Conservation (phyloP, 2,329 filamentous ascomycete species). For the Diaporthe ilicicola region DNA sequence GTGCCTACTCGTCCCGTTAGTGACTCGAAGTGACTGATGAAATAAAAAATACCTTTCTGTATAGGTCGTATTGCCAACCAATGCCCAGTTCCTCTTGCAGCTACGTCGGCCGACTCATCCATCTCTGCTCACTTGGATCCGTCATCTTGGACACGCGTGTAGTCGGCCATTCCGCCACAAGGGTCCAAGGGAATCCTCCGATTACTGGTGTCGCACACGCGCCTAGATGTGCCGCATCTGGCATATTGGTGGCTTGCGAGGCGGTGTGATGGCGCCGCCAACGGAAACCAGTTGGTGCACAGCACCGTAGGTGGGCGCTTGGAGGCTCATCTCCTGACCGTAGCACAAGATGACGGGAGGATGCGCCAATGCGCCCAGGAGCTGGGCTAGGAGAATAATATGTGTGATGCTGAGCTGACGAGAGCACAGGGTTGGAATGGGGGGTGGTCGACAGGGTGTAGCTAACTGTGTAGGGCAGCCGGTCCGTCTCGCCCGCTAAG, state of each 20-base stretch:
- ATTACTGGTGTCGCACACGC: conserved; percentile 4
- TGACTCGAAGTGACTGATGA: neutral
- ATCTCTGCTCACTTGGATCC: neutral
- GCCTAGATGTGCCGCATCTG: neutral
- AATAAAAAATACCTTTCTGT: too few relatives aligned
- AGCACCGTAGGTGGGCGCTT: conserved; percentile 9
- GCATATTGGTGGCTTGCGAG: neutral
- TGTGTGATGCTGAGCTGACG: neutral
- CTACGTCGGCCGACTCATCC: neutral
- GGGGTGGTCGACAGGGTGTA: neutral
- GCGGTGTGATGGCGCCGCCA: conserved; percentile 8
- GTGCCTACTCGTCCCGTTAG: neutral
- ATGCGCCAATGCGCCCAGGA: conserved; percentile 9
- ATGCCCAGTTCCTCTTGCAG: neutral
- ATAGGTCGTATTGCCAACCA: neutral
- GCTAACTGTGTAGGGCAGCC: neutral
- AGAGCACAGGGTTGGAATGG: neutral
- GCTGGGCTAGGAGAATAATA: neutral
- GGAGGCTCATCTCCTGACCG: conserved; percentile 20
- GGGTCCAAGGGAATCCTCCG: too few relatives aligned
- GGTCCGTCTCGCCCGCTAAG: conserved; percentile 6
- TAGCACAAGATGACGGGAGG: conserved; percentile 18
- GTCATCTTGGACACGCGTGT: neutral
- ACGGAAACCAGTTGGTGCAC: conserved; percentile 4
- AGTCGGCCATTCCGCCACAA: neutral